Percentiles rank a stretch among this genome's conserved stretches.
These are phyloP conservation scores for Boletellus ananas DNA, from an alignment of 768 basidiomycete species.

Conservation along the genomic window DNA sequence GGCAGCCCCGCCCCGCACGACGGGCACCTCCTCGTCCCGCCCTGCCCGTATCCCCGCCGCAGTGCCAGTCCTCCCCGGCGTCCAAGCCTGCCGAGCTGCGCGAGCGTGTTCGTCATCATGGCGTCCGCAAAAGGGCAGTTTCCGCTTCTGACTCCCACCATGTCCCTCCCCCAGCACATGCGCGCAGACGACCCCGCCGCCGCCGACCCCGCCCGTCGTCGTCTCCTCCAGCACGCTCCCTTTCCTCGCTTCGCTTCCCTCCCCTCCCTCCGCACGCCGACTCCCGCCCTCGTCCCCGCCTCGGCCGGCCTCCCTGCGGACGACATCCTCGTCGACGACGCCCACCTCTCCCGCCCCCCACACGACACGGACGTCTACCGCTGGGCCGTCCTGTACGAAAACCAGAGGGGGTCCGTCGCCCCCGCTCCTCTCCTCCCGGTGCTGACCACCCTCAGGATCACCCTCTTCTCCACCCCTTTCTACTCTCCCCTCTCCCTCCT, in stretches of 20 bases:
- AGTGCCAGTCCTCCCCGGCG: constrained; percentile 3
- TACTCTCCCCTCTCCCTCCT: constrained; percentile 70
- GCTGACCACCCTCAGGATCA: constrained; percentile 38
- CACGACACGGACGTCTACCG: constrained; percentile 53
- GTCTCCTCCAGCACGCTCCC: constrained; percentile 36
- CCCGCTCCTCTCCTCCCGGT: neutral
- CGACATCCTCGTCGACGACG: constrained; percentile 33
- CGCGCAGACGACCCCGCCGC: constrained; percentile 40
- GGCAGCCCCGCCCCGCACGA: constrained; percentile 59
- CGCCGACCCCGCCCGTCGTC: constrained; percentile 46
- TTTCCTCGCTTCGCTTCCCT: constrained; percentile 33
- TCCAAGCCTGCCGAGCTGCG: constrained; percentile 12
- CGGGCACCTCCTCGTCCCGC: constrained; percentile 43
- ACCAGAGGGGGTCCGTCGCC: constrained; percentile 68
- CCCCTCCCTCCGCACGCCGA: constrained; percentile 22
- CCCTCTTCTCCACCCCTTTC: constrained; percentile 66
- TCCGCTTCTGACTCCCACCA: constrained; percentile 7
- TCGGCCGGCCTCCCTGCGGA: neutral
- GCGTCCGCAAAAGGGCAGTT: neutral
- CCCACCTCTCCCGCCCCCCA: constrained; percentile 19
- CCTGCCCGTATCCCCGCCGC: constrained; percentile 14
- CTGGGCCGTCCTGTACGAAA: constrained; percentile 81
- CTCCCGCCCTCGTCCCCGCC: neutral
- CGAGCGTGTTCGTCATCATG: constrained; percentile 15
- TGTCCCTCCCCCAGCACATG: constrained; percentile 37